Base-by-base conservation (phyloP, 1,139 yeast genomes). In the Saccharomyces hybrid region DNA sequence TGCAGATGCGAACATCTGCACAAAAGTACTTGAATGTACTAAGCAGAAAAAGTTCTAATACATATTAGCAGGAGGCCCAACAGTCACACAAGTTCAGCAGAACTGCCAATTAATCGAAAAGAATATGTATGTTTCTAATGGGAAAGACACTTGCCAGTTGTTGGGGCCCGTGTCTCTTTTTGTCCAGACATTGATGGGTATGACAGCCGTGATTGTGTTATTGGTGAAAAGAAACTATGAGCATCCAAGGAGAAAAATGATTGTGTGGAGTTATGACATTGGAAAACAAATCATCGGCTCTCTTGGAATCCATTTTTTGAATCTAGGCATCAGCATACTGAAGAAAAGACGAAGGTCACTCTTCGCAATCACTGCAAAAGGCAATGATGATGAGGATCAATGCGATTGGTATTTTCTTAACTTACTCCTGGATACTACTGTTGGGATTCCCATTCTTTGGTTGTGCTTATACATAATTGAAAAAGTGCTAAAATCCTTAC, bases 381-480 rank as follows among this genome's bases (percentile, higher is more conserved):
- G 65, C 31, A 71, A 67, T 9, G 72, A 68, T 13, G 71, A 69
- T 27, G 77, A 73, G 38, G 76, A 85, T 61, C 91, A 91, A 7
- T 87, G 95, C 66, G 89, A 86, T 62, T 91, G 97, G 95, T 93
- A 93, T 72, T 91, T 93, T 65, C 75, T 93, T 54, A 93, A 88
- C 65, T 81, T 91, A 47, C 78, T 91, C 23, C 80, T 91, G 67
- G 99, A 93, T 69, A 91, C 98, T 48, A 93, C 99, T 0, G 78
- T 91, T n/a, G 99, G 99, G 0, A 95, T 90, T 2, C 95, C 95
- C 26, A 78, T 91, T 3, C 75, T 93, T 47, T 90, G 86, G 82
- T 69, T 68, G 19, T 70, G 75, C 47, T 72, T 85, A 14, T 71
- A 73, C 51, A 55, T 73, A 19, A 70, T 80, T 1, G 82, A 79